Evolutionary conservation across 2,329 filamentous ascomycete genomes (phyloP).

Genomic region (Cytospora paraplurivora): DNA sequence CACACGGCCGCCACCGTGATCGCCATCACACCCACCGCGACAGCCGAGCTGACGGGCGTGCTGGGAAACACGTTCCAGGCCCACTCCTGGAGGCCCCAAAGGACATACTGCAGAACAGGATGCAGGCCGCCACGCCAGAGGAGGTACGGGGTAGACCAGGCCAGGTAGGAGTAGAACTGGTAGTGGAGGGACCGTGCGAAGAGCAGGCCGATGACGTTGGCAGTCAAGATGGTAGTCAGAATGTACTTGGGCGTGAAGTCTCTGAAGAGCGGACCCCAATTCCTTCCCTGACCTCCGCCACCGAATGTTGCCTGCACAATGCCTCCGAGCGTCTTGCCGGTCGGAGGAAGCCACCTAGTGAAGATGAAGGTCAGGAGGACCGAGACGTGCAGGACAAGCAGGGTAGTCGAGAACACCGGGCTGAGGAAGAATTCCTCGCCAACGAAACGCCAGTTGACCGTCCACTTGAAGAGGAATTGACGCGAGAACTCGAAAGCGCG

Average conservation of each 20-base stretch:
- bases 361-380: conserved; percentile 68
- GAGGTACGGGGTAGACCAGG: conserved; percentile 85
- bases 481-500: conserved; percentile 89
- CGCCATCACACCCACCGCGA: conserved; percentile 72
- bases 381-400: conserved; percentile 66
- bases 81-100: conserved; percentile 84
- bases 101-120: conserved; percentile 64
- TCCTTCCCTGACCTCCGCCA: conserved; percentile 42
- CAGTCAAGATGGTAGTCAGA: conserved; percentile 73
- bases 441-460: conserved; percentile 98
- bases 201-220: conserved; percentile 77
- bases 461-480: conserved; percentile 96
- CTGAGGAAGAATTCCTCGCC: conserved; percentile 78
- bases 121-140: conserved; percentile 77
- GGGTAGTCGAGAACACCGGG: conserved; percentile 64
- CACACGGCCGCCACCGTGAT: conserved; percentile 66
- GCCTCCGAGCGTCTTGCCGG: conserved; percentile 57
- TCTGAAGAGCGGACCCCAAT: conserved; percentile 24
- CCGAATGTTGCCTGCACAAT: conserved; percentile 52
- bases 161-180: conserved; percentile 91
- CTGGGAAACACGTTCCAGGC: conserved; percentile 96
- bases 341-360: conserved; percentile 72
- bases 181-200: conserved; percentile 90
- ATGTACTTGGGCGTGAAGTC: conserved; percentile 65
- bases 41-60: conserved; percentile 54